Conservation (phyloP, 495 filamentous ascomycete species). For the Aspergillus avenaceus region DNA sequence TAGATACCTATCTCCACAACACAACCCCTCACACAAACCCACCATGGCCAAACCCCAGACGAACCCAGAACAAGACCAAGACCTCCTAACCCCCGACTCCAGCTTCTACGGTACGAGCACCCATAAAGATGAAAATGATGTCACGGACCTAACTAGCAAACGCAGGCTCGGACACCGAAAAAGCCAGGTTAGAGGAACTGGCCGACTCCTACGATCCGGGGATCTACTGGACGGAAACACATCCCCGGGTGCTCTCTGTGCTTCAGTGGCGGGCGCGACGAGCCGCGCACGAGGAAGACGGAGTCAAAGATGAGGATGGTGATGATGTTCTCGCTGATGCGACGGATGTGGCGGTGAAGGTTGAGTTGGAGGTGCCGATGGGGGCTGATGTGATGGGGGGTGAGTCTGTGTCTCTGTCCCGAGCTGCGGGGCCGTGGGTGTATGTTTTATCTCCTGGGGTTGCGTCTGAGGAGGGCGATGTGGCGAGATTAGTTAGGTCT, state of each 20-base stretch:
- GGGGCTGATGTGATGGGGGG: too few species aligned
- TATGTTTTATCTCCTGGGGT: constrained; percentile 54
- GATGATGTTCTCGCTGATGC: not conserved
- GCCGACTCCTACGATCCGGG: constrained; percentile 40
- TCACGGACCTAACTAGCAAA: constrained; percentile 1
- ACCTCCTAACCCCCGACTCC: constrained; percentile 61
- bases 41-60: not conserved
- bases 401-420: too few species aligned
- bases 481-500: constrained; percentile 38
- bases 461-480: constrained; percentile 21
- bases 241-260: constrained; percentile 30
- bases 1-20: too few species aligned
- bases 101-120: constrained; percentile 61
- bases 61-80: not conserved
- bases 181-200: constrained; percentile 29
- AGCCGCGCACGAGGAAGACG: not conserved
- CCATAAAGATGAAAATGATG: too few species aligned
- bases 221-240: constrained; percentile 39
- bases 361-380: too few species aligned
- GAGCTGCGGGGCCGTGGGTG: constrained; percentile 57
- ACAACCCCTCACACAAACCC: too few species aligned
- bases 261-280: constrained; percentile 15
- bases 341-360: not conserved
- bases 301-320: not conserved
- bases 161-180: constrained; percentile 51